Conservation (phyloP, 2,329 filamentous ascomycete species). For the Cytospora paraplurivora region DNA sequence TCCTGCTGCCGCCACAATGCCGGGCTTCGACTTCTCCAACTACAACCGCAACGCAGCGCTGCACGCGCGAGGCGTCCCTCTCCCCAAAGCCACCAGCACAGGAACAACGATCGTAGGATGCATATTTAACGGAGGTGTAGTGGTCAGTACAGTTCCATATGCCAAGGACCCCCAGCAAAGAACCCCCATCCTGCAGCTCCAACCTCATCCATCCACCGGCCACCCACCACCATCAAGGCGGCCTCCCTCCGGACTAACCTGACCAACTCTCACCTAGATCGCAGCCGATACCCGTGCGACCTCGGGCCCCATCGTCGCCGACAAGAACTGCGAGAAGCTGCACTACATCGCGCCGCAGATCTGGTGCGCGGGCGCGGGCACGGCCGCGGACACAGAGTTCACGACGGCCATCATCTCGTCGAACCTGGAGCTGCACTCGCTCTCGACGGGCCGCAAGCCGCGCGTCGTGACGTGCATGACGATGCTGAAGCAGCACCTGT, state of each 20-base stretch:
- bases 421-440: slow-evolving; percentile 94
- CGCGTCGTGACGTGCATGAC: slow-evolving; percentile 99
- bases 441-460: slow-evolving; percentile 94
- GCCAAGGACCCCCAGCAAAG: no score
- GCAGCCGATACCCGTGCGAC: slow-evolving; percentile 98
- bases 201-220: no score
- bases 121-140: slow-evolving; percentile 93
- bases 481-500: slow-evolving; percentile 98
- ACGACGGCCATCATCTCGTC: slow-evolving; percentile 98
- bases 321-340: slow-evolving; percentile 99
- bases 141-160: slow-evolving; percentile 60
- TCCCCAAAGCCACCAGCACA: slow-evolving; percentile 97
- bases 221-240: no score
- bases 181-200: neutral
- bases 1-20: slow-evolving; percentile 63
- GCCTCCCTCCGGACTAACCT: neutral
- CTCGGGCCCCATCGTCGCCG: slow-evolving; percentile 95
- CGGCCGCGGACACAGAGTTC: slow-evolving; percentile 97
- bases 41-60: slow-evolving; percentile 98
- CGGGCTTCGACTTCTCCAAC: slow-evolving; percentile 99
- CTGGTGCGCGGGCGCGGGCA: slow-evolving; percentile 98
- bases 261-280: slow-evolving; percentile 61
- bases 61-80: slow-evolving; percentile 87
- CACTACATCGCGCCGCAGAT: slow-evolving; percentile 99
- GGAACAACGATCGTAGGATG: slow-evolving; percentile 99